These are phyloP conservation scores for Mayamaea pseudoterrestris DNA, from an alignment of 108 stramenopile species.

Conservation along the genomic window DNA sequence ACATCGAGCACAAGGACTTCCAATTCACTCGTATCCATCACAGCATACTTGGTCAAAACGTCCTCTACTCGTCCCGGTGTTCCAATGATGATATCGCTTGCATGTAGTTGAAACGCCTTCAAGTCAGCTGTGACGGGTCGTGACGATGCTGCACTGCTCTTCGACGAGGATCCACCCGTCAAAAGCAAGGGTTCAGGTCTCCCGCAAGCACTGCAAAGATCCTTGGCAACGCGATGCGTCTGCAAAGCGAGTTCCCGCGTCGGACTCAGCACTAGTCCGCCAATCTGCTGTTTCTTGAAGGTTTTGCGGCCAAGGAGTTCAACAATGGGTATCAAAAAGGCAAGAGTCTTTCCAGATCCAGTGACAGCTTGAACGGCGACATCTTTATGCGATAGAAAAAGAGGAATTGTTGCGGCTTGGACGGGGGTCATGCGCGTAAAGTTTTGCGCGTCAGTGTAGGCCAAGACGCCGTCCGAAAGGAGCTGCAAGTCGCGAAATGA, in stretches of 20 bases:
- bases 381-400: constrained; percentile 92
- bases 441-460: constrained; percentile 43
- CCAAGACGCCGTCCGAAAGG: constrained; percentile 38
- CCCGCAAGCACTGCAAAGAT: constrained; percentile 35
- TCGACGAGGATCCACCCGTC: constrained; percentile 44
- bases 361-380: constrained; percentile 96
- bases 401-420: constrained; percentile 89
- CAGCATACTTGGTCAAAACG: constrained; percentile 69
- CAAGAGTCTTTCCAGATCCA: constrained; percentile 96
- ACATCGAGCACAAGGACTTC: constrained; percentile 92
- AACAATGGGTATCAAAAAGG: constrained; percentile 87
- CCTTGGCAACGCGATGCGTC: constrained; percentile 58
- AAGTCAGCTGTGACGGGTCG: constrained; percentile 74
- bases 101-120: constrained; percentile 40
- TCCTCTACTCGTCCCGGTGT: constrained; percentile 96
- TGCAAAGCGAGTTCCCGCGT: constrained; percentile 95
- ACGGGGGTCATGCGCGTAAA: constrained; percentile 83
- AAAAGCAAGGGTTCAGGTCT: constrained; percentile 53
- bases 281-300: constrained; percentile 46
- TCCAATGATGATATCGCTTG: constrained; percentile 83
- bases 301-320: constrained; percentile 76
- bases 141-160: constrained; percentile 16
- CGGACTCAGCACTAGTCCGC: constrained; percentile 79
- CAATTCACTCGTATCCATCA: constrained; percentile 67
- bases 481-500: too few relatives aligned